Base-by-base conservation (phyloP, 257 asterid genomes). In the Nemophila menziesii region DNA sequence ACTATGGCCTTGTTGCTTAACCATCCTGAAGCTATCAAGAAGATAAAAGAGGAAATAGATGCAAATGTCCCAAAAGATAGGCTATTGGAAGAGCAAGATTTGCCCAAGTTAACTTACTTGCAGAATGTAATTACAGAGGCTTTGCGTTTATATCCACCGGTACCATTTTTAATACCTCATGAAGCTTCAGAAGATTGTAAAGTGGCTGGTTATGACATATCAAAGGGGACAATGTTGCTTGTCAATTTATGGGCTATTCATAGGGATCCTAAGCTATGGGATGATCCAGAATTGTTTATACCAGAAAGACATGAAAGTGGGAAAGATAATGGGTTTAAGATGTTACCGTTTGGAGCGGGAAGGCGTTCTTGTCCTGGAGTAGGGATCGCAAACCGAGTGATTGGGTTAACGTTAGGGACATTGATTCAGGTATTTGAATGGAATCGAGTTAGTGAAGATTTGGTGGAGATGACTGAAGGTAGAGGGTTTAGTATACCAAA, bases 391-490 rank as follows among this genome's bases (percentile, higher is more conserved):
- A 21, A 20, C 4, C 14, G 51, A 4, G 16, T 42, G 11, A 9
- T 53, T 5, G 21, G 21, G 26, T 29, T 43, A 22, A 8, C 41
- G 2, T 24, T 53, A 22, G 58, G 21, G 5, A 15, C 43, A 11
- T 3, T 43, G 33, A 53, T 53, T 39, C 50, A 53, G 22, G 42
- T 49, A 14, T 42, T 53, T 24, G 50, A 53, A 19, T 53, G 58
- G 58, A 16, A 53, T 5, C 42, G 58, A 20, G 18, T 12, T 24
- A 20, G 33, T 18, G 12, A 41, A 8, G 62, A 56, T 8, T 3
- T 20, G 22, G 36, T 56, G 1, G 54, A 56, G 20, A 36, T 56
- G 62, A 21, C 26, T 16, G 62, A 56, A 37, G 62, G 48, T 0
- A 23, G 16, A 10, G 62, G 62, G 1, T 16, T 46, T 13, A 24